Evolutionary conservation across 106 monocot genomes (phyloP).

Genomic region (Apostasia shenzhenica): DNA sequence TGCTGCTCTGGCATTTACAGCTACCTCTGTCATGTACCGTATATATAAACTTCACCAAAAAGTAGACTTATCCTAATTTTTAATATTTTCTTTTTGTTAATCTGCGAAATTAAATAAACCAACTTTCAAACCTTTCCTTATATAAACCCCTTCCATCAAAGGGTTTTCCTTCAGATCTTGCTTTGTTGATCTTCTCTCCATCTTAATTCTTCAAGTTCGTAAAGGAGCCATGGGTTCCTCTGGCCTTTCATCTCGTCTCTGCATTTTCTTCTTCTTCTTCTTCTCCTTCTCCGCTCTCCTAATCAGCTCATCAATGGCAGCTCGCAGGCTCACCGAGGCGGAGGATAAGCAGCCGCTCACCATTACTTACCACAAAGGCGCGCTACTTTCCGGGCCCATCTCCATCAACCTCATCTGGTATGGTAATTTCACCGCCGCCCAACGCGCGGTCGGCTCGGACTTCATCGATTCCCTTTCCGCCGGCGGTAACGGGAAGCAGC

Average conservation of each 20-base stretch:
- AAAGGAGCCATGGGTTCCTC: neutral
- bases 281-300: conserved; percentile 4
- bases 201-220: too few species aligned
- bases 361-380: conserved; percentile 53
- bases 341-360: conserved; percentile 32
- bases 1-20: too few species aligned
- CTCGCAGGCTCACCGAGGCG: conserved; percentile 31
- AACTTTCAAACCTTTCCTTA: too few species aligned
- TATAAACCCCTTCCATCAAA: too few species aligned
- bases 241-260: neutral
- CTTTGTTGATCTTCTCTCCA: too few species aligned
- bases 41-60: too few species aligned
- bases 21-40: too few species aligned
- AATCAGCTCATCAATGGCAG: conserved; percentile 1
- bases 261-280: conserved; percentile 2
- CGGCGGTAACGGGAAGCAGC: neutral
- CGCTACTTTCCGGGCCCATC: conserved; percentile 49
- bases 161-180: too few species aligned
- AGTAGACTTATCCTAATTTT: too few species aligned
- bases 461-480: conserved; percentile 48
- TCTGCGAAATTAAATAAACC: too few species aligned
- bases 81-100: too few species aligned
- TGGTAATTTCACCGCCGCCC: conserved; percentile 49
- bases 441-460: conserved; percentile 47
- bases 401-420: conserved; percentile 62